These are phyloP conservation scores for Pilatotrama ljubarskyi DNA, from an alignment of 768 basidiomycete genomes.

Conservation along the genomic window DNA sequence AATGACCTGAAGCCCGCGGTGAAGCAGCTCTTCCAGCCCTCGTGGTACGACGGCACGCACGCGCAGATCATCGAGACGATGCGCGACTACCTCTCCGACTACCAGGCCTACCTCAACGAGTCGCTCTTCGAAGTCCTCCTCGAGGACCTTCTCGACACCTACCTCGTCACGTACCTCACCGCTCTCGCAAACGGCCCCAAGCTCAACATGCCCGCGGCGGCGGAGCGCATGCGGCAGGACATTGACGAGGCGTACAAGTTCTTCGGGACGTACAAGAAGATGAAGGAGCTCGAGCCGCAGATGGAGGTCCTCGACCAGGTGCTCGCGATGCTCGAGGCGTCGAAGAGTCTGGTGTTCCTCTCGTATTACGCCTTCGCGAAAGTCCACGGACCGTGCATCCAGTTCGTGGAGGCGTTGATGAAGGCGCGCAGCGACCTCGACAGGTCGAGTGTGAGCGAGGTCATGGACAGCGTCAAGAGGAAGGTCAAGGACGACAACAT, in stretches of 20 bases:
- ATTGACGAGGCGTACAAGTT: constrained; percentile 75
- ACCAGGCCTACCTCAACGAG: constrained; percentile 87
- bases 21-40: constrained; percentile 76
- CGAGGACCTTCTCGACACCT: constrained; percentile 89
- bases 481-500: constrained; percentile 90
- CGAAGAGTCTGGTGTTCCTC: constrained; percentile 85
- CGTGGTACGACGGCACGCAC: constrained; percentile 92
- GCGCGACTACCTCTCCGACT: constrained; percentile 95
- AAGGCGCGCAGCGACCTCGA: constrained; percentile 89
- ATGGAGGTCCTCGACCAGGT: constrained; percentile 89
- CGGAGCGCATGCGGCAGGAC: constrained; percentile 83
- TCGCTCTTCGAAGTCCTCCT: constrained; percentile 88
- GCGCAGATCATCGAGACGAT: constrained; percentile 92
- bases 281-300: constrained; percentile 75
- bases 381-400: constrained; percentile 88
- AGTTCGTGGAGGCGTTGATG: constrained; percentile 89
- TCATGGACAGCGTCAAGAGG: constrained; percentile 90
- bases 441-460: constrained; percentile 81
- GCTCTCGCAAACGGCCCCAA: constrained; percentile 83
- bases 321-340: constrained; percentile 78
- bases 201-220: constrained; percentile 80
- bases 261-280: constrained; percentile 76
- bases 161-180: constrained; percentile 88
- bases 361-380: constrained; percentile 95
- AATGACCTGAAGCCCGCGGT: constrained; percentile 90